phyloP scores from a whole-genome alignment of 2,329 filamentous ascomycete species.

The Neonectria ditissima region DNA sequence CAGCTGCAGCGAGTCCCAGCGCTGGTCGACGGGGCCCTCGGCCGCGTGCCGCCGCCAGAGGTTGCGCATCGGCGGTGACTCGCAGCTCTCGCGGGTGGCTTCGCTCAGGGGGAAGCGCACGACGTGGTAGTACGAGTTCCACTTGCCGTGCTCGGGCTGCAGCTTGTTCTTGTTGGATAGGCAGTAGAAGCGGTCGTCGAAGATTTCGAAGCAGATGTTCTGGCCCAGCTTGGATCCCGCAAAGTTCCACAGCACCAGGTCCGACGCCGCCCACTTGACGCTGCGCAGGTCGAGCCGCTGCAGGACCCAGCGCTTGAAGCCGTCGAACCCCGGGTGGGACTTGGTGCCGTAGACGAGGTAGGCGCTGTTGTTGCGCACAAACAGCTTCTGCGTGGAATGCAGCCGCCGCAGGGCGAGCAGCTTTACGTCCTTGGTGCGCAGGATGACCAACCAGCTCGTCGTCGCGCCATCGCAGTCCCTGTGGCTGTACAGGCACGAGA shows the following conservation, averaged over 20 bases:
- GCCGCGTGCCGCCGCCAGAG: constrained; percentile 74
- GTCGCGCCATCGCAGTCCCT: constrained; percentile 48
- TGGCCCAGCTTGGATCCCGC: constrained; percentile 74
- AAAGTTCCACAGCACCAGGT: constrained; percentile 67
- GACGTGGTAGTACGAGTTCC: constrained; percentile 77
- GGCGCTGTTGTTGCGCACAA: constrained; percentile 72
- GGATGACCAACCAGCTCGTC: constrained; percentile 65
- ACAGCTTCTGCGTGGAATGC: constrained; percentile 66
- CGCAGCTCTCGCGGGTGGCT: constrained; percentile 52
- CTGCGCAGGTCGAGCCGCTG: constrained; percentile 62
- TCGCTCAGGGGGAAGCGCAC: constrained; percentile 68
- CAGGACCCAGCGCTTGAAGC: constrained; percentile 72
- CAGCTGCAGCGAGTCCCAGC: constrained; percentile 76
- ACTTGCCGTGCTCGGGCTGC: constrained; percentile 72
- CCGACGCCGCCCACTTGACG: constrained; percentile 54
- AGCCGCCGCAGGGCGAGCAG: constrained; percentile 58
- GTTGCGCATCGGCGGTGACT: constrained; percentile 54
- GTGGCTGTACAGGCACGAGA: constrained; percentile 67
- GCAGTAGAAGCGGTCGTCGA: constrained; percentile 74
- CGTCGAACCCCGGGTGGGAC: constrained; percentile 64
- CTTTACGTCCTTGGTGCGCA: constrained; percentile 54
- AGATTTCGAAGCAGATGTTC: constrained; percentile 78
- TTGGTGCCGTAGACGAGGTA: constrained; percentile 77
- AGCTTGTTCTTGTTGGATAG: constrained; percentile 74
- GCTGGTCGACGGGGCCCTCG: constrained; percentile 79